phyloP scores from a whole-genome alignment of 495 filamentous ascomycete genomes.

The Penicillium silybi region DNA sequence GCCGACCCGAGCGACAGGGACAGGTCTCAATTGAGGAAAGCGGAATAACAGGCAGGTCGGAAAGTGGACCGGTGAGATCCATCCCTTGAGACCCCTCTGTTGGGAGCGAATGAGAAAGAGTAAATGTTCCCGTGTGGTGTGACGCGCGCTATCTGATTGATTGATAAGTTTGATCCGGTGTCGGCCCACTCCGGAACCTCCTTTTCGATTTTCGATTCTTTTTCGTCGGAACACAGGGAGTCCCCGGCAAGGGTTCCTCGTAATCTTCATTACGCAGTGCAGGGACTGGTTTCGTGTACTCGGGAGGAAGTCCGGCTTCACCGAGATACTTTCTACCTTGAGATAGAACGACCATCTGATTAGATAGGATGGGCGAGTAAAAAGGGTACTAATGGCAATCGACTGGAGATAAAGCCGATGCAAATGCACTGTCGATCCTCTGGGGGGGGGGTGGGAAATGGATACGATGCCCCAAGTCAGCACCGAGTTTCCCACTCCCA shows the following conservation, averaged over 20 bases:
- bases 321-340: not conserved
- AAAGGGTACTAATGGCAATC: not conserved
- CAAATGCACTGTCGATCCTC: conserved; percentile 25
- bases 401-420: not conserved
- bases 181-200: conserved; percentile 11
- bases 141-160: conserved; percentile 16
- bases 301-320: not conserved
- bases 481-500: conserved; percentile 1
- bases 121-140: not conserved
- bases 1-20: conserved; percentile 8
- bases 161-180: conserved; percentile 15
- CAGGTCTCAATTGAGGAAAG: not conserved
- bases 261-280: not conserved
- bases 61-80: conserved; percentile 12
- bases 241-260: not conserved
- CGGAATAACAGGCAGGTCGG: conserved; percentile 5
- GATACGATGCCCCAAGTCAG: conserved; percentile 14
- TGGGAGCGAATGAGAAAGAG: not conserved
- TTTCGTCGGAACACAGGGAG: not conserved
- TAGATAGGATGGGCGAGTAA: not conserved
- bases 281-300: not conserved
- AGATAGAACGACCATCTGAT: not conserved
- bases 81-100: not conserved
- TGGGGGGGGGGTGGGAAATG: conserved; percentile 15
- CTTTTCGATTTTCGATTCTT: not conserved